Percentiles rank a stretch among this genome's conserved stretches.
phyloP scores from a whole-genome alignment of 345 rosid genomes.

The Mallotus nudiflorus region DNA sequence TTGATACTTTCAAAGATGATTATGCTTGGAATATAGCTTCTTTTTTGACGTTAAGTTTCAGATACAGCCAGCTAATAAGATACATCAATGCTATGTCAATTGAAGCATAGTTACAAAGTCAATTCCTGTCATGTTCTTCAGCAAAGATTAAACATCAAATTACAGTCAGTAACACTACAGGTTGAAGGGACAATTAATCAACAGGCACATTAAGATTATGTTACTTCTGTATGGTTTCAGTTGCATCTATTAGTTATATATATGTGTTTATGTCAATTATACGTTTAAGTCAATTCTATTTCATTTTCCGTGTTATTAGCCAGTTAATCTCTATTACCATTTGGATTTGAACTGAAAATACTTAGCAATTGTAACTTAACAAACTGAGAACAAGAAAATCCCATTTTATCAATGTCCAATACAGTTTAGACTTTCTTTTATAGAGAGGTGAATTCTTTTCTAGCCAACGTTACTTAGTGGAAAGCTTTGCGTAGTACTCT shows the following conservation, averaged over 20 bases:
- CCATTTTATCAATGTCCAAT: no score
- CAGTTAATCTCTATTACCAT: neutral
- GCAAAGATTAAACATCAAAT: no score
- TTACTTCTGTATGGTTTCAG: neutral
- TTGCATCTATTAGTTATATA: neutral
- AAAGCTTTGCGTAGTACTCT: constrained; percentile 22
- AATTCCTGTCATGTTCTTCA: no score
- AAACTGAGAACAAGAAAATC: neutral
- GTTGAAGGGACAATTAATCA: no score
- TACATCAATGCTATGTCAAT: no score
- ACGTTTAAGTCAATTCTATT: neutral
- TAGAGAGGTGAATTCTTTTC: neutral
- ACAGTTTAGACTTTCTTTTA: neutral
- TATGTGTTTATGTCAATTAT: neutral
- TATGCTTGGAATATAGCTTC: neutral
- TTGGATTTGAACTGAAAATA: neutral
- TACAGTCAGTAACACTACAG: no score
- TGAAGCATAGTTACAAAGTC: no score
- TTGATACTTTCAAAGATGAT: neutral
- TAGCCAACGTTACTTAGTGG: neutral
- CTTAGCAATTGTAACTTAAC: neutral
- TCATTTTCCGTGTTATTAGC: neutral
- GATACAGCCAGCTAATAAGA: neutral
- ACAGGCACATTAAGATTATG: no score
- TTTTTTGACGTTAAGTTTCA: neutral